These are phyloP conservation scores for Candida sanyiensis DNA, from an alignment of 805 yeast genomes.

Conservation along the genomic window DNA sequence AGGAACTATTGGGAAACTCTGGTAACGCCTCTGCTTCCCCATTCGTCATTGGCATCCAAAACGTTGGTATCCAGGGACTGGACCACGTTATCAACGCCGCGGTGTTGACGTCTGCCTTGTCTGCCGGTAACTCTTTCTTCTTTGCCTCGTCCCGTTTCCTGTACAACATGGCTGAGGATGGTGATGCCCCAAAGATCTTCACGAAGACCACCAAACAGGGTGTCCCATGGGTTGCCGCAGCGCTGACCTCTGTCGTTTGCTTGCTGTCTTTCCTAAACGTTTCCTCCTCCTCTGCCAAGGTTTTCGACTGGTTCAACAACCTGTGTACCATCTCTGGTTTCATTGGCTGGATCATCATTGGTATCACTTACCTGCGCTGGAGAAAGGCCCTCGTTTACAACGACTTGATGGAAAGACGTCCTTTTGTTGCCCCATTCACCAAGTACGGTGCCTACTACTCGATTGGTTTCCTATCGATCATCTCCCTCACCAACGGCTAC, in stretches of 20 bases:
- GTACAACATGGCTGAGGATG: conserved; percentile 65
- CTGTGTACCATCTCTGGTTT: conserved; percentile 74
- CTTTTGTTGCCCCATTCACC: conserved; percentile 51
- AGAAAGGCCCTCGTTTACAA: conserved; percentile 57
- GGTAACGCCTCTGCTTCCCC: conserved; percentile 71
- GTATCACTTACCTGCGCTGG: conserved; percentile 62
- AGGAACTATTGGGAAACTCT: conserved; percentile 40
- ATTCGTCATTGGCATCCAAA: conserved; percentile 73
- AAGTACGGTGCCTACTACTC: conserved; percentile 55
- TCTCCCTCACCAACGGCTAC: conserved; percentile 68
- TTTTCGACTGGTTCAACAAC: conserved; percentile 69
- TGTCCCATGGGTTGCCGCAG: conserved; percentile 58
- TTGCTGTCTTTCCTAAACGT: conserved; percentile 66
- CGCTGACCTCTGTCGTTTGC: conserved; percentile 38
- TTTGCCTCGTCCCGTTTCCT: conserved; percentile 72
- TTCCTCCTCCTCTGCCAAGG: conserved; percentile 47
- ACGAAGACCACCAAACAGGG: conserved; percentile 60
- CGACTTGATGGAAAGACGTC: conserved; percentile 47
- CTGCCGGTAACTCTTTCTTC: conserved; percentile 77
- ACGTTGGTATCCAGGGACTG: conserved; percentile 58
- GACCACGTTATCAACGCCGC: conserved; percentile 77
- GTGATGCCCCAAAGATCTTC: conserved; percentile 71
- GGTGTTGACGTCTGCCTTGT: conserved; percentile 70
- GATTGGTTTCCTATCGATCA: conserved; percentile 41
- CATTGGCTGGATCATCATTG: conserved; percentile 68